Base-by-base conservation (phyloP, 1,284 basidiomycete species). In the Grifola frondosa region DNA sequence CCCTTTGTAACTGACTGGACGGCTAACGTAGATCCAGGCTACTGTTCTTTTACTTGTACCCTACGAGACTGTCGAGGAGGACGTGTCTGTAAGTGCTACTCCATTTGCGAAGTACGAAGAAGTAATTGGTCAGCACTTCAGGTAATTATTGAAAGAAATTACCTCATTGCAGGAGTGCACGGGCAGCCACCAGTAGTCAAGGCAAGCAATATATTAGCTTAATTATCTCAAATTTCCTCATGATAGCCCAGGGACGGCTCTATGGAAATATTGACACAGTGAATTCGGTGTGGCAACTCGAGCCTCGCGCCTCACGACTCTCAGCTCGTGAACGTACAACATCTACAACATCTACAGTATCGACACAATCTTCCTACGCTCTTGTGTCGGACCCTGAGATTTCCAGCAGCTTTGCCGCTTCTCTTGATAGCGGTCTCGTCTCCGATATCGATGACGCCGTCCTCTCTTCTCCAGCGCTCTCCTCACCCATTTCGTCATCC, bases 351-450 rank as follows among this genome's bases (percentile, higher is more conserved):
- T 88, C 86, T 3, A 84, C 84, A 5, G 66, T 79, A 0, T 89
- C 86, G 6, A 84, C 82, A 0, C 84, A 79, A 29, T 89, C 87
- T 8, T 89, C 86, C 0, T 89, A 81, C 53, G 86, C 87, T 3
- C 73, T 87, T 42, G 70, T 90, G 3, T 88, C 87, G 10, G 87
- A 89, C 50, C 79, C 78, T 2, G 86, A 89, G 50, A 82, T 88
- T 39, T 85, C 85, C 6, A 88, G 84, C 63, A 85, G 81, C 60
- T 88, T 89, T 52, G 82, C 84, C 3, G 85, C 83, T 6, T 89
- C 87, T 16, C 70, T 88, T 5, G 87, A 86, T 54, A 84, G 81
- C 50, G 80, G 70, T 5, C 80, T 80, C 23, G 72, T 72, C 9
- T 88, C 87, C 7, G 86, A 89, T 40, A 69, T 70, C 7, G 86